These are phyloP conservation scores for Xylariaceae sp. DNA, from an alignment of 2,329 filamentous ascomycete species.

Conservation along the genomic window DNA sequence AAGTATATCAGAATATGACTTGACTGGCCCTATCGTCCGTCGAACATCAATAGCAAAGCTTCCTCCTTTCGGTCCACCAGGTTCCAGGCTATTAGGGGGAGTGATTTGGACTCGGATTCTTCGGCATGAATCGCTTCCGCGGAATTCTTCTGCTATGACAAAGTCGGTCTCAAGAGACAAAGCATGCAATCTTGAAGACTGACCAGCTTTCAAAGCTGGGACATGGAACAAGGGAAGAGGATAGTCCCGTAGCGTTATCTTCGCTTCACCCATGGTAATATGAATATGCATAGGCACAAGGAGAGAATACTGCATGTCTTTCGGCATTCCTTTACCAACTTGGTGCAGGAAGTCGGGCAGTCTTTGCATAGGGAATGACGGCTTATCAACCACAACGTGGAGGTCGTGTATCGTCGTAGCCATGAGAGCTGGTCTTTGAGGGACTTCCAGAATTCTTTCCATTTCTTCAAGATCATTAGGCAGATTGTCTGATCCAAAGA, in stretches of 20 bases:
- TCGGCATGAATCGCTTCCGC: constrained; percentile 73
- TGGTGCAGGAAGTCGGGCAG: constrained; percentile 80
- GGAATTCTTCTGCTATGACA: constrained; percentile 90
- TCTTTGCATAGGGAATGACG: constrained; percentile 79
- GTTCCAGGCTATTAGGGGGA: constrained; percentile 61
- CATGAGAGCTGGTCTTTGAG: constrained; percentile 80
- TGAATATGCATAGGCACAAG: constrained; percentile 86
- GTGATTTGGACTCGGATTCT: constrained; percentile 81
- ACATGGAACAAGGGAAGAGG: constrained; percentile 89
- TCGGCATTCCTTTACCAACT: constrained; percentile 95
- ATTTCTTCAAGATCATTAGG: constrained; percentile 78
- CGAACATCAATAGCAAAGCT: constrained; percentile 82
- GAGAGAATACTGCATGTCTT: constrained; percentile 84
- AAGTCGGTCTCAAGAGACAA: constrained; percentile 86
- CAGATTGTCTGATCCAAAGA: constrained; percentile 77
- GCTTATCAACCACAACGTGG: constrained; percentile 83
- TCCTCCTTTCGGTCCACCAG: constrained; percentile 51
- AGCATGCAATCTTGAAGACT: constrained; percentile 75
- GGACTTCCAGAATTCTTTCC: constrained; percentile 82
- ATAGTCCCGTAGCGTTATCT: constrained; percentile 85
- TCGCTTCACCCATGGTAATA: constrained; percentile 84
- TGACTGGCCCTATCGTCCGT: constrained; percentile 88
- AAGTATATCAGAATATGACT: constrained; percentile 89
- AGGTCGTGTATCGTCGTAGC: constrained; percentile 77
- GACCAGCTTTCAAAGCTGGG: constrained; percentile 72